These are phyloP conservation scores for Brettanomyces bruxellensis DNA, from an alignment of 805 yeast genomes.

Conservation along the genomic window DNA sequence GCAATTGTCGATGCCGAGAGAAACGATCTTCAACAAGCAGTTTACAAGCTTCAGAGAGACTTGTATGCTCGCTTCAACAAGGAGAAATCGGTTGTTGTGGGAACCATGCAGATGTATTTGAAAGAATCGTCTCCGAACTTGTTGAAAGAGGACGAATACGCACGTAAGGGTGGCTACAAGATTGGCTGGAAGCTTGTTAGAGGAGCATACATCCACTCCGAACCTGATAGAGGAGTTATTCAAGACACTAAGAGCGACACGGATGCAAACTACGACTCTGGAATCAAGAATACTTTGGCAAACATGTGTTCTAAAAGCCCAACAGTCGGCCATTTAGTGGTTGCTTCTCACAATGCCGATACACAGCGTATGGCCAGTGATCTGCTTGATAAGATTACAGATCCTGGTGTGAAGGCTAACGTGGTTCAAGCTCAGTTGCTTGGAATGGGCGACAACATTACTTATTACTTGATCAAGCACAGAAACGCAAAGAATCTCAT, in stretches of 20 bases:
- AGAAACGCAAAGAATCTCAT: slow-evolving; percentile 67
- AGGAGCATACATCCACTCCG: slow-evolving; percentile 93
- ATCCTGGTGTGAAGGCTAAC: slow-evolving; percentile 35
- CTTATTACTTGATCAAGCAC: slow-evolving; percentile 59
- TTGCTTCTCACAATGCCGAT: slow-evolving; percentile 81
- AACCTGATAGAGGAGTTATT: slow-evolving; percentile 63
- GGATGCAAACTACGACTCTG: slow-evolving; percentile 67
- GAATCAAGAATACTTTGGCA: slow-evolving; percentile 53
- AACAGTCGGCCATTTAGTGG: slow-evolving; percentile 68
- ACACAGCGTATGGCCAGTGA: slow-evolving; percentile 70
- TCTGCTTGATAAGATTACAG: slow-evolving; percentile 27
- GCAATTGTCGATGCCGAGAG: slow-evolving; percentile 90
- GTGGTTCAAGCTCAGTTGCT: slow-evolving; percentile 83
- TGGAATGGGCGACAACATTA: slow-evolving; percentile 92
- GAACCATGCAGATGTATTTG: slow-evolving; percentile 90
- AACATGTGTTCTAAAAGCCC: slow-evolving; percentile 37
- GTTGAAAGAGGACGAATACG: slow-evolving; percentile 53
- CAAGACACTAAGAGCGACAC: slow-evolving; percentile 72
- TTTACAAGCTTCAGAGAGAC: slow-evolving; percentile 79
- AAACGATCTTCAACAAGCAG: slow-evolving; percentile 81
- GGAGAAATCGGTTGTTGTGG: slow-evolving; percentile 61
- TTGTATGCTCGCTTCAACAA: slow-evolving; percentile 69
- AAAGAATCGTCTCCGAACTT: slow-evolving; percentile 59
- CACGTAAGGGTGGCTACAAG: slow-evolving; percentile 52
- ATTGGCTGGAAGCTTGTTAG: slow-evolving; percentile 85